These are phyloP conservation scores for Aspergillus felis DNA, from an alignment of 2,329 filamentous ascomycete species.

Conservation along the genomic window DNA sequence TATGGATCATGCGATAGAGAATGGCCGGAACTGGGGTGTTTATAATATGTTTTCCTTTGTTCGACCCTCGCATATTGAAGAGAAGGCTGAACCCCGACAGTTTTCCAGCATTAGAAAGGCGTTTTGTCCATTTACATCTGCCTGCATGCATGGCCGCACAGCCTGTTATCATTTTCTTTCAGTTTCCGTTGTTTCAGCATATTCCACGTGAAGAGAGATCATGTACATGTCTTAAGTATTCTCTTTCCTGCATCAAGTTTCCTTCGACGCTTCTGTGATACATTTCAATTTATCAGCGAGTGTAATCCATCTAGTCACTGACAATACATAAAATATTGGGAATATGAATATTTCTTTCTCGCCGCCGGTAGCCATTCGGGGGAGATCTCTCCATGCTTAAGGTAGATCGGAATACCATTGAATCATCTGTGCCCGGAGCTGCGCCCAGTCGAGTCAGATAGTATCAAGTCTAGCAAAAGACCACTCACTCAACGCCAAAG, in stretches of 20 bases:
- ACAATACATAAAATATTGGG: background rate
- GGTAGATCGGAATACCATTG: too few species aligned
- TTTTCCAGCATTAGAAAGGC: constrained; percentile 27
- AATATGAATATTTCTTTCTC: background rate
- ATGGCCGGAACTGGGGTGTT: constrained; percentile 26
- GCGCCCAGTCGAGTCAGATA: too few species aligned
- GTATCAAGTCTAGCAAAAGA: background rate
- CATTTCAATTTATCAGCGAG: background rate
- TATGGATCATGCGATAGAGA: constrained; percentile 41
- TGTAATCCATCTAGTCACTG: background rate
- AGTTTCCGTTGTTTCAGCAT: constrained; percentile 10
- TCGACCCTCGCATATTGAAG: constrained; percentile 12
- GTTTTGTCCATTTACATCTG: constrained; percentile 14
- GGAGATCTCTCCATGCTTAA: background rate
- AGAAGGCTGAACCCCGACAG: constrained; percentile 17
- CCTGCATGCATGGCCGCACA: background rate
- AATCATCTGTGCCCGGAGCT: background rate
- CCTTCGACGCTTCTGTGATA: constrained; percentile 1
- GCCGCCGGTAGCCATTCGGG: background rate
- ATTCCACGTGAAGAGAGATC: background rate
- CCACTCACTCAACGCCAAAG: background rate
- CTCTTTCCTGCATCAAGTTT: constrained; percentile 2
- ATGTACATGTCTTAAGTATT: constrained; percentile 12
- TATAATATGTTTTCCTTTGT: constrained; percentile 13
- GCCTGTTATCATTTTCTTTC: background rate